Conservation (phyloP, 345 rosid genomes). For the Arabis alpina region DNA sequence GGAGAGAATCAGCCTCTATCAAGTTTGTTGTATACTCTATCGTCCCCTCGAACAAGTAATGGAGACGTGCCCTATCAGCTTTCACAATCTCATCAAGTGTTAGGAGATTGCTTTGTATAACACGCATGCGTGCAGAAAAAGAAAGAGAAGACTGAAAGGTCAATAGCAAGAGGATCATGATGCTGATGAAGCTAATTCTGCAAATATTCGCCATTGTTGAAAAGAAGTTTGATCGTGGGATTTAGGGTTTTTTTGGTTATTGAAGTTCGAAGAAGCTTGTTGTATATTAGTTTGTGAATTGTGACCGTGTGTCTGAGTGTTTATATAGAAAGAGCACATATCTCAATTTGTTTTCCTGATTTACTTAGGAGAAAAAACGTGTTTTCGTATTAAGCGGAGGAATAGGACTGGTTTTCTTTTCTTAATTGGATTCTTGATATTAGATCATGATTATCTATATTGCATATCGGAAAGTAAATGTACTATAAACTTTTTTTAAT, state of each 20-base stretch:
- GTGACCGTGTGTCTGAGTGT: not conserved
- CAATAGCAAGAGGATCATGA: slow-evolving; percentile 17
- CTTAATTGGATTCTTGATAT: no score
- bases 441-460: no score
- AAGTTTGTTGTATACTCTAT: not conserved
- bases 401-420: not conserved
- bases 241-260: not conserved
- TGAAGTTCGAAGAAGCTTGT: not conserved
- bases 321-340: not conserved
- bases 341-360: not conserved
- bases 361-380: not conserved
- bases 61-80: slow-evolving; percentile 19
- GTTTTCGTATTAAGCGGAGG: no score
- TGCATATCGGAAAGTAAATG: no score
- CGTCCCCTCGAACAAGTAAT: slow-evolving; percentile 5
- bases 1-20: not conserved
- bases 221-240: not conserved
- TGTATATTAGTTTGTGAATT: not conserved
- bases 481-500: no score
- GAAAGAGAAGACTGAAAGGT: slow-evolving; percentile 12
- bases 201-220: slow-evolving; percentile 19
- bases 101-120: not conserved
- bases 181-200: slow-evolving; percentile 25
- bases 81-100: slow-evolving; percentile 16
- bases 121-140: slow-evolving; percentile 17